Evolutionary conservation across 208 protist species (phyloP).

Genomic region (Wallacemonas sp.): DNA sequence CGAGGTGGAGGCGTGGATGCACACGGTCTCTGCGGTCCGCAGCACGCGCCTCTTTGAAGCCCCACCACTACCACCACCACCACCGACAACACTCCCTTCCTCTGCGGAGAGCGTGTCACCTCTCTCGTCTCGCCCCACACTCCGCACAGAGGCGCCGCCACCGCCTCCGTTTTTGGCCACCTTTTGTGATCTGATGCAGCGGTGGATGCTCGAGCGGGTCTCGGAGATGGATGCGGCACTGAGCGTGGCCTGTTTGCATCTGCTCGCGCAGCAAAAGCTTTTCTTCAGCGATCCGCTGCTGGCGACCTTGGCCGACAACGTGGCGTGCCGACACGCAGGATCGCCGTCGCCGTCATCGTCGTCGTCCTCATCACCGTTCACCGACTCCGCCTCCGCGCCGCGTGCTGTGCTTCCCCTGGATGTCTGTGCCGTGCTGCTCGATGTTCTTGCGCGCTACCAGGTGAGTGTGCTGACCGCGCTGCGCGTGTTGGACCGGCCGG

Average conservation of each 20-base stretch:
- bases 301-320: slow-evolving; percentile 67
- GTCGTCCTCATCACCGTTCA: neutral
- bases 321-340: slow-evolving; percentile 11
- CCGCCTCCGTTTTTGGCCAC: slow-evolving; percentile 18
- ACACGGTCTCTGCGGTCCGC: neutral
- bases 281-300: slow-evolving; percentile 46
- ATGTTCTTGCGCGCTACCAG: slow-evolving; percentile 60
- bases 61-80: neutral
- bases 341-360: neutral
- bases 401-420: slow-evolving; percentile 13
- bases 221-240: slow-evolving; percentile 26
- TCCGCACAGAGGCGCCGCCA: too few relatives aligned
- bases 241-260: slow-evolving; percentile 54
- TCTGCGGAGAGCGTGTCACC: too few relatives aligned
- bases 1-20: slow-evolving; percentile 20
- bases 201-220: slow-evolving; percentile 43
- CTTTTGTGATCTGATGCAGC: slow-evolving; percentile 31
- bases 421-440: slow-evolving; percentile 37
- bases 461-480: slow-evolving; percentile 5
- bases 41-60: neutral
- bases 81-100: too few relatives aligned
- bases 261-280: slow-evolving; percentile 58
- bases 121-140: too few relatives aligned
- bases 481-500: neutral
- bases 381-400: too few relatives aligned